Evolutionary conservation across 2,329 filamentous ascomycete species (phyloP).

Genomic region (Coniochaeta ligniaria): DNA sequence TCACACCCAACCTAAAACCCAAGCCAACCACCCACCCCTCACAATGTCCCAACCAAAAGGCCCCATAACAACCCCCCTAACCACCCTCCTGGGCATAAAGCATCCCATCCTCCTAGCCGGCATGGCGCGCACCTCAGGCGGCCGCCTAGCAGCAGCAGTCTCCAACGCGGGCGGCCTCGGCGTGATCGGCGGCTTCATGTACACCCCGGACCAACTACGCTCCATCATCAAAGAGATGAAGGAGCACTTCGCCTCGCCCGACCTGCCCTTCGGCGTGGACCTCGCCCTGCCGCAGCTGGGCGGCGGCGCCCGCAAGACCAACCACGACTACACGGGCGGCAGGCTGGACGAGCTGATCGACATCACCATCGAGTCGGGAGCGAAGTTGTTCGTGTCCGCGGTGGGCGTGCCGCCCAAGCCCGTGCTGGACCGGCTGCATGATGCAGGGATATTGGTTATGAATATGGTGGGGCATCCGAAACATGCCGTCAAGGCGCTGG

Average conservation of each 20-base stretch:
- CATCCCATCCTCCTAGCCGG: conserved; percentile 90
- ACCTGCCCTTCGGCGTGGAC: conserved; percentile 83
- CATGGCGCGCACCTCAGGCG: conserved; percentile 82
- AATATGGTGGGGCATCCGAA: conserved; percentile 95
- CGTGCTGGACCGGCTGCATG: conserved; percentile 71
- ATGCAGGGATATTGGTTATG: conserved; percentile 78
- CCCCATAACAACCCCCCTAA: conserved; percentile 70
- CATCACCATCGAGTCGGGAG: conserved; percentile 78
- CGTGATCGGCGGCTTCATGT: conserved; percentile 65
- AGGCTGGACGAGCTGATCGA: conserved; percentile 82
- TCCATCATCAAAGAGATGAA: conserved; percentile 84
- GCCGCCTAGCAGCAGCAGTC: conserved; percentile 73
- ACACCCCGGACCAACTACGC: conserved; percentile 67
- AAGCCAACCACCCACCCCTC: neutral
- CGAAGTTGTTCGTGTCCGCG: conserved; percentile 77
- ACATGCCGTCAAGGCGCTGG: conserved; percentile 82
- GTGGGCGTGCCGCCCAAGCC: conserved; percentile 75
- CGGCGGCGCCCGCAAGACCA: conserved; percentile 76
- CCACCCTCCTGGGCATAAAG: conserved; percentile 69
- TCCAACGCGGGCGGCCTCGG: conserved; percentile 83
- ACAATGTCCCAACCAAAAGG: conserved; percentile 31
- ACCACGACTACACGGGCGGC: conserved; percentile 91
- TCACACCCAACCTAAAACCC: neutral
- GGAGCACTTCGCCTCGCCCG: conserved; percentile 55
- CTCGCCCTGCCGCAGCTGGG: conserved; percentile 87